phyloP scores from a whole-genome alignment of 148 eudicot genomes.

The Limonium bicolor region DNA sequence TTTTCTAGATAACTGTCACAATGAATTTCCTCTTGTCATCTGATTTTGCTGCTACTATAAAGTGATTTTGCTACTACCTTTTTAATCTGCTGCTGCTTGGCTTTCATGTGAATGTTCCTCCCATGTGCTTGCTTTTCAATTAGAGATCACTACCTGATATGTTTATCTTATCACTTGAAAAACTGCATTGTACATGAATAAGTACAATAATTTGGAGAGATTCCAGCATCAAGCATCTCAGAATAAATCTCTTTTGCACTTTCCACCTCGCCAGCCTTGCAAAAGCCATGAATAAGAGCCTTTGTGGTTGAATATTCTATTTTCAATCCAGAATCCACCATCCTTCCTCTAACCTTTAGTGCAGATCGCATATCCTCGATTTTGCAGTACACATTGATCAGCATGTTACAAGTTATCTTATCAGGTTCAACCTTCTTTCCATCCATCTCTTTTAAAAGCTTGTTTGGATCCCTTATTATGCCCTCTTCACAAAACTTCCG shows the following conservation, averaged over 20 bases:
- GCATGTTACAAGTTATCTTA: slow-evolving; percentile 73
- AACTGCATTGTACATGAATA: no score
- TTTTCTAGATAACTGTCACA: no score
- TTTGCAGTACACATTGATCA: slow-evolving; percentile 85
- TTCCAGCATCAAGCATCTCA: slow-evolving; percentile 55
- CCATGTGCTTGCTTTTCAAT: no score
- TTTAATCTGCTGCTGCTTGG: no score
- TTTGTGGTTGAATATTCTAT: slow-evolving; percentile 50
- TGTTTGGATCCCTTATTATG: slow-evolving; percentile 68
- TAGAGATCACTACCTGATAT: no score
- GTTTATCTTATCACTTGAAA: no score
- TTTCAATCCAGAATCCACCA: slow-evolving; percentile 63
- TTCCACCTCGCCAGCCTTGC: slow-evolving; percentile 35
- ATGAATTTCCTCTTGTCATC: no score
- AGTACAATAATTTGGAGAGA: slow-evolving; percentile 51
- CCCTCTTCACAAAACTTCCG: slow-evolving; percentile 80
- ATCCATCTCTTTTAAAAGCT: slow-evolving; percentile 58
- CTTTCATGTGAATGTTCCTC: no score
- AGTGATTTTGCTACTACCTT: no score
- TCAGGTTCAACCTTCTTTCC: slow-evolving; percentile 75
- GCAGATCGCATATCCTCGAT: slow-evolving; percentile 73
- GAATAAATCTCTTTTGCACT: slow-evolving; percentile 48
- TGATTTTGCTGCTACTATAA: no score
- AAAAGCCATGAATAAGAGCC: slow-evolving; percentile 80
- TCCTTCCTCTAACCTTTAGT: slow-evolving; percentile 41